Conservation (phyloP, 2,329 filamentous ascomycete species). For the Phialocephala sp. region DNA sequence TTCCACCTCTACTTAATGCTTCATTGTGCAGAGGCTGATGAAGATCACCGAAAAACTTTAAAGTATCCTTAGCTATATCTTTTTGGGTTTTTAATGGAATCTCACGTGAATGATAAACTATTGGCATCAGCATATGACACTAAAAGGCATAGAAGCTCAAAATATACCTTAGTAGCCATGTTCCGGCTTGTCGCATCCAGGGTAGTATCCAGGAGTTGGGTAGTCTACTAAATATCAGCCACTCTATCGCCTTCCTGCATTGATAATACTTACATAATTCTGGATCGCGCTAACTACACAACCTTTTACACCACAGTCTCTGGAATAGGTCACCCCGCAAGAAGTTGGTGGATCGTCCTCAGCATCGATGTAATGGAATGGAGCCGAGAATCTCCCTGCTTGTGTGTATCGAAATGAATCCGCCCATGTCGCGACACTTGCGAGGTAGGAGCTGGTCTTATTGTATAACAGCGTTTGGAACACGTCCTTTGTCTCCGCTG, state of each 20-base stretch:
- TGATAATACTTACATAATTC: conserved; percentile 39
- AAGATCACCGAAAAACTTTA: conserved; percentile 72
- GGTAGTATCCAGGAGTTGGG: conserved; percentile 32
- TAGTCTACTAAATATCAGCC: conserved; percentile 50
- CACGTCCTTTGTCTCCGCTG: conserved; percentile 58
- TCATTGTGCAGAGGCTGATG: conserved; percentile 73
- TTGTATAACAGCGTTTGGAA: conserved; percentile 63
- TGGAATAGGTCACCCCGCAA: conserved; percentile 62
- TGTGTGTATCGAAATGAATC: conserved; percentile 66
- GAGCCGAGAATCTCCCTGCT: conserved; percentile 65
- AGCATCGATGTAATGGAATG: conserved; percentile 74
- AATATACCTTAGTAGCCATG: conserved; percentile 61
- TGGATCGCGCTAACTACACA: conserved; percentile 59
- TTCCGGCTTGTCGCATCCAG: conserved; percentile 54
- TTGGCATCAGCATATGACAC: conserved; percentile 21
- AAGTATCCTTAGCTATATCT: background rate
- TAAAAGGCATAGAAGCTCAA: background rate
- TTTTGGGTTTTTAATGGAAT: conserved; percentile 6
- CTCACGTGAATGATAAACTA: conserved; percentile 44
- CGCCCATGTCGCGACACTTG: conserved; percentile 69
- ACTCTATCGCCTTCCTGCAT: conserved; percentile 44
- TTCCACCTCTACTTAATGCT: conserved; percentile 68
- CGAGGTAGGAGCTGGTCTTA: conserved; percentile 62
- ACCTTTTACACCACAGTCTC: conserved; percentile 67
- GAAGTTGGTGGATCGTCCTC: conserved; percentile 63